A percentile compares a stretch with the other conserved stretches of the same genome.
Conservation (phyloP, 148 eudicot species). For the Salicornia ramosissima region DNA sequence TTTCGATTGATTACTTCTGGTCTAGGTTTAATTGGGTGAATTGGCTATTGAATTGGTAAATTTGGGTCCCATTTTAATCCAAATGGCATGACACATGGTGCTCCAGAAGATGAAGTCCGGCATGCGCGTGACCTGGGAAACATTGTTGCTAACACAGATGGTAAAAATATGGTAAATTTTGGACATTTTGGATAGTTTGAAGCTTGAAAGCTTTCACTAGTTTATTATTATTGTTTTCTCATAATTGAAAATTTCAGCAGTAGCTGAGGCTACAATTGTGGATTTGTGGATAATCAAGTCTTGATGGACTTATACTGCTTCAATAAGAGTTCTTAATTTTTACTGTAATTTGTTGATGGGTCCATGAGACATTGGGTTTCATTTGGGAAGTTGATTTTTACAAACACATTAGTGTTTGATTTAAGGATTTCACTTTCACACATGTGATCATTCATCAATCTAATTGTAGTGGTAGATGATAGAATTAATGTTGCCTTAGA, state of each 20-base stretch:
- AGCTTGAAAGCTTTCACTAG: constrained; percentile 6
- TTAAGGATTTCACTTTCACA: not conserved
- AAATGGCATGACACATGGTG: constrained; percentile 79
- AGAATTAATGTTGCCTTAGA: not conserved
- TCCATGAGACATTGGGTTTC: not conserved
- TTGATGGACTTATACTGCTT: not conserved
- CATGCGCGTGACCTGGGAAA: constrained; percentile 99
- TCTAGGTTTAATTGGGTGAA: not conserved
- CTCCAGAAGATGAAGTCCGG: constrained; percentile 91
- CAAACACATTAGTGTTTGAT: not conserved
- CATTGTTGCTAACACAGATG: constrained; percentile 91
- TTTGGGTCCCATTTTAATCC: constrained; percentile 93
- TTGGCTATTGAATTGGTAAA: not conserved
- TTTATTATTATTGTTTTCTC: constrained; percentile 8
- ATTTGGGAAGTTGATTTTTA: not conserved
- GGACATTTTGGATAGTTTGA: not conserved
- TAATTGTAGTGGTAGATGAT: not conserved
- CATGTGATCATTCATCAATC: not conserved
- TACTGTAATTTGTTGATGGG: not conserved
- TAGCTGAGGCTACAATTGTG: constrained; percentile 86
- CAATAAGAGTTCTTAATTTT: not conserved
- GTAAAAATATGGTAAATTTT: constrained; percentile 21
- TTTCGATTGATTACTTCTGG: not conserved
- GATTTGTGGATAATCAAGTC: constrained; percentile 85
- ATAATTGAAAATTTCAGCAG: constrained; percentile 48